Base-by-base conservation (phyloP, 164 flowering plant species). In the Aristolochia fimbriata region DNA sequence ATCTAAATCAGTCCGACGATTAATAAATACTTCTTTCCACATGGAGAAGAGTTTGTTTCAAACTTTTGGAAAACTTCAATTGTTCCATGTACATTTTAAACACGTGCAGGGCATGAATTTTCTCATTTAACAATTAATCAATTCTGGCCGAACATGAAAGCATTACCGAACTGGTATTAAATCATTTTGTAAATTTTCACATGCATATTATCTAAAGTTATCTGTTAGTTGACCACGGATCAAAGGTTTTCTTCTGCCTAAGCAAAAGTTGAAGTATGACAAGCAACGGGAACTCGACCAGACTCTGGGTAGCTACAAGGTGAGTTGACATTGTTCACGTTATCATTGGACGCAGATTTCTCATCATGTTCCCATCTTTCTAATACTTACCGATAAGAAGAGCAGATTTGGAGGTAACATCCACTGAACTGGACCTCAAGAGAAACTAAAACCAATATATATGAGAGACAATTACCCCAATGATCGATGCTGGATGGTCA, bases 401-500 rank as follows among this genome's bases (percentile, higher is more conserved):
- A n/a, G 20, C 22, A 50, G 12, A n/a, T 50, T 22, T 22, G 6
- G 53, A 2, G 2, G 33, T 21, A 21, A 54, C 2, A 25, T 20
- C 27, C 15, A 56, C 12, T 24, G 12, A 56, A 56, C 12, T 24
- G 2, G 2, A 19, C 6, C 37, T n/a, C 13, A 0, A 13, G 31
- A 3, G 55, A 49, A 55, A 0, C n/a, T 2, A 45, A 47, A 46
- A 46, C 11, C 10, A 19, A 20, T 16, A 37, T 24, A 55, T 31
- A n/a, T 6, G 17, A 51, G 15, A 50, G 22, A 33, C 60, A 37
- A 68, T 73, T 82, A 88, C 96, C 61, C 96, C 96, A 53, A 88
- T 59, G 31, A 75, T 62, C 12, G 58, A 64, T 23, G 80, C 62
- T 25, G 96, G 96, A 76, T 82, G 68, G 21, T 81, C 85, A 69